Evolutionary conservation across 257 asterid species (phyloP).

Genomic region (Schizonepeta tenuifolia): DNA sequence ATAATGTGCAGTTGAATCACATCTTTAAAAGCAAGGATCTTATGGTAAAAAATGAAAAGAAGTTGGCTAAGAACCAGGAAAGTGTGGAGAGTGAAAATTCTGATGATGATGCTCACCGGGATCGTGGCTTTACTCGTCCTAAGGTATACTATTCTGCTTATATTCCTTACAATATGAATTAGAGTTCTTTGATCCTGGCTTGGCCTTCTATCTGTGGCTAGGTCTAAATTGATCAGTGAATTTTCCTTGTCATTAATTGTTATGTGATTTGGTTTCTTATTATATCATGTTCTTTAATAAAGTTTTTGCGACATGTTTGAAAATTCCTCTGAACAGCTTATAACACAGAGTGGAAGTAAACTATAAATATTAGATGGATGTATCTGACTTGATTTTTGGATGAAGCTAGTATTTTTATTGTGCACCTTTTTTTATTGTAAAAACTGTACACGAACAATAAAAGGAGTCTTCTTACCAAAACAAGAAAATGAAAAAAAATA

Average conservation of each 20-base stretch:
- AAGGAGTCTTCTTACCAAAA: not conserved
- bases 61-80: conserved; percentile 61
- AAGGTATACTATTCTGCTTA: conserved; percentile 57
- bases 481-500: not conserved
- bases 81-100: conserved; percentile 41
- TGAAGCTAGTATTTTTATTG: not conserved
- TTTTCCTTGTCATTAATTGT: not conserved
- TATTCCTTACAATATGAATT: conserved; percentile 8
- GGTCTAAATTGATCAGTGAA: conserved; percentile 1
- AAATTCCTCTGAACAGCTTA: not conserved
- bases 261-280: conserved; percentile 3
- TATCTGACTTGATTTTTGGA: not conserved
- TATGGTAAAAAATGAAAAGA: conserved; percentile 64
- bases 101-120: conserved; percentile 59
- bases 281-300: not conserved
- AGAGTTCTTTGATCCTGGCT: conserved; percentile 16
- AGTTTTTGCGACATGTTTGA: not conserved
- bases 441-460: not conserved
- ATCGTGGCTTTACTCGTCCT: conserved; percentile 95
- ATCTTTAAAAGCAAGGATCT: conserved; percentile 71
- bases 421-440: not conserved
- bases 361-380: not conserved
- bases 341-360: not conserved
- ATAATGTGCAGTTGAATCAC: conserved; percentile 87
- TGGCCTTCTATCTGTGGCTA: conserved; percentile 15